phyloP scores from a whole-genome alignment of 441 rosid genomes.

The Pelargonium myrrhifolium region DNA sequence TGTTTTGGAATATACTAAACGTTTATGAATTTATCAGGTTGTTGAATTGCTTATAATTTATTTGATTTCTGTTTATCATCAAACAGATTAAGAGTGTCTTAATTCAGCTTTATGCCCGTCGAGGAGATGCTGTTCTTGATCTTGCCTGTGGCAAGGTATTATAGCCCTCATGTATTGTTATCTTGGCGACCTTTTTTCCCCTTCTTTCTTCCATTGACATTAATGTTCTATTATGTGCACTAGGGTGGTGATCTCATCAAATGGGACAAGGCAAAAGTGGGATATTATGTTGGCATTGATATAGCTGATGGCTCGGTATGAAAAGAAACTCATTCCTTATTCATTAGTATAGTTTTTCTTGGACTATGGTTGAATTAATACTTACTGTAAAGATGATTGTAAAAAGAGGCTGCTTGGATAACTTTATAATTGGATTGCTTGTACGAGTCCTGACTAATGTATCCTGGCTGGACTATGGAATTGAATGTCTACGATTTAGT shows the following conservation, averaged over 20 bases:
- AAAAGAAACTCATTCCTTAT: conserved; percentile 1
- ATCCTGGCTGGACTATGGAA: no score
- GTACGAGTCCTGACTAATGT: no score
- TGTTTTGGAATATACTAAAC: conserved; percentile 7
- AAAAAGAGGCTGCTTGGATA: no score
- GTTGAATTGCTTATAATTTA: not conserved
- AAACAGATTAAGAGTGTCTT: conserved; percentile 92
- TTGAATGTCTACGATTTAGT: no score
- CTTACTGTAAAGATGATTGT: no score
- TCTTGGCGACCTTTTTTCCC: not conserved
- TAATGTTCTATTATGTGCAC: conserved; percentile 10
- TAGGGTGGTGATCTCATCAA: conserved; percentile 98
- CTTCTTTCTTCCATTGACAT: not conserved
- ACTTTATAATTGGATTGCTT: no score
- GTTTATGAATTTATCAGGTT: not conserved
- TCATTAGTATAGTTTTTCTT: not conserved
- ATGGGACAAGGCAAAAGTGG: conserved; percentile 92
- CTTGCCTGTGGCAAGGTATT: conserved; percentile 95
- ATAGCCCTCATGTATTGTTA: conserved; percentile 10
- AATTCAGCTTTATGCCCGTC: conserved; percentile 79
- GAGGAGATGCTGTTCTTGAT: conserved; percentile 90
- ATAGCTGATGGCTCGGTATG: conserved; percentile 96
- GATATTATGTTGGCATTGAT: conserved; percentile 91
- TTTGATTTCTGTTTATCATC: conserved; percentile 10
- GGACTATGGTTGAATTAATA: not conserved